These are phyloP conservation scores for Podospora comata DNA, from an alignment of 495 filamentous ascomycete species.

Conservation along the genomic window DNA sequence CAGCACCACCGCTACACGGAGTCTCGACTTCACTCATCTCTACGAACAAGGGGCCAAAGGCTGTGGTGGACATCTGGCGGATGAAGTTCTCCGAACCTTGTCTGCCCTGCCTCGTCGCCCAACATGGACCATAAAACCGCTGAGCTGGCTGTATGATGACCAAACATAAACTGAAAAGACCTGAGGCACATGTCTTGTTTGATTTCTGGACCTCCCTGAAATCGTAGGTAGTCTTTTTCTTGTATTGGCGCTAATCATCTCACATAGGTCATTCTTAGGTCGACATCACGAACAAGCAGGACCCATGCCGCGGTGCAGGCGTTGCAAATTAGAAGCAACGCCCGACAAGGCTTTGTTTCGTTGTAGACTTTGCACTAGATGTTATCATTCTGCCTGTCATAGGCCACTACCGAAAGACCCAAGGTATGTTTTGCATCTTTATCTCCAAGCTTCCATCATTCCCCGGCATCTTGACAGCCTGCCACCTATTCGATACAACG, in stretches of 20 bases:
- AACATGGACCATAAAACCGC: constrained; percentile 32
- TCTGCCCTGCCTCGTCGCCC: constrained; percentile 13
- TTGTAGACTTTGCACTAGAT: constrained; percentile 10
- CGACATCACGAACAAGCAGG: not conserved
- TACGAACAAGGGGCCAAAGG: constrained; percentile 30
- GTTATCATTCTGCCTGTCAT: constrained; percentile 18
- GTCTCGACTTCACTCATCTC: constrained; percentile 21
- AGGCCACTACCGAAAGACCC: constrained; percentile 12
- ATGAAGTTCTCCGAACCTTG: not conserved
- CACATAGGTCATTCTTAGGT: not conserved
- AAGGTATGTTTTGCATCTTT: constrained; percentile 7
- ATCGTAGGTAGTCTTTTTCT: constrained; percentile 12
- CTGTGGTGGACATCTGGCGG: constrained; percentile 32
- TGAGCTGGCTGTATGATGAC: constrained; percentile 34
- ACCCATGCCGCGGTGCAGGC: constrained; percentile 16
- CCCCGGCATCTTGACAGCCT: not conserved
- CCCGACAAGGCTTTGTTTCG: constrained; percentile 14
- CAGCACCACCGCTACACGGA: constrained; percentile 30
- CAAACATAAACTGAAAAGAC: constrained; percentile 40
- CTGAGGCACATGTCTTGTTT: constrained; percentile 31
- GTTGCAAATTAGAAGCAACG: constrained; percentile 12
- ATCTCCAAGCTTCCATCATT: not conserved
- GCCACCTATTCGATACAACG: constrained; percentile 4
- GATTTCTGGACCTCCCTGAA: constrained; percentile 18
- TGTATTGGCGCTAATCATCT: not conserved